Conservation (phyloP, 2,329 filamentous ascomycete genomes). For the Fusarium goolgardi region DNA sequence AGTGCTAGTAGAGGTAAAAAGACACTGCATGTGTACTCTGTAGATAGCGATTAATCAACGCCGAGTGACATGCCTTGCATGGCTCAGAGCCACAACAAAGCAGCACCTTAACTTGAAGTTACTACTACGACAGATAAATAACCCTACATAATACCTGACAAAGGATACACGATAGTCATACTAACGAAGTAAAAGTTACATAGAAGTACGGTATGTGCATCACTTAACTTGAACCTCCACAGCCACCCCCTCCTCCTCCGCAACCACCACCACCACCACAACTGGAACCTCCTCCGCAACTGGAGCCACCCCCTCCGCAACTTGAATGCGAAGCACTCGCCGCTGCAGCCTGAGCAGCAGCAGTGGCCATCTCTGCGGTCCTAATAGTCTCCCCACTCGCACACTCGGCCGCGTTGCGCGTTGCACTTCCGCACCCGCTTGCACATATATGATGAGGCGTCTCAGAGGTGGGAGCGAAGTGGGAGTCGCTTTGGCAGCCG, state of each 20-base stretch:
- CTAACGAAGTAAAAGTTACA: neutral
- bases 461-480: constrained; percentile 25
- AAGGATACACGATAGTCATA: neutral
- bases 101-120: neutral
- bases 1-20: neutral
- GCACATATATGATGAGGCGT: constrained; percentile 18
- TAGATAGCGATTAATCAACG: neutral
- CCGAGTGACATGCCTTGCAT: neutral
- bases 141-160: neutral
- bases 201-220: neutral
- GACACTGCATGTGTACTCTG: neutral
- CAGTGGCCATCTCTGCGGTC: constrained; percentile 16
- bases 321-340: constrained; percentile 10
- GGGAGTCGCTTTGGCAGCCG: constrained; percentile 27
- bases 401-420: constrained; percentile 23
- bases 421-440: constrained; percentile 33
- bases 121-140: neutral
- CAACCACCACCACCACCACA: constrained; percentile 17
- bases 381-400: constrained; percentile 31
- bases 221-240: constrained; percentile 5
- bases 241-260: neutral
- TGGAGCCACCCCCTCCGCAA: constrained; percentile 28
- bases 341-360: constrained; percentile 10
- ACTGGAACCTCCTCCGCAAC: constrained; percentile 27
- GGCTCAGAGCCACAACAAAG: neutral